phyloP scores from a whole-genome alignment of 805 yeast genomes.

The Yarrowia sp. region DNA sequence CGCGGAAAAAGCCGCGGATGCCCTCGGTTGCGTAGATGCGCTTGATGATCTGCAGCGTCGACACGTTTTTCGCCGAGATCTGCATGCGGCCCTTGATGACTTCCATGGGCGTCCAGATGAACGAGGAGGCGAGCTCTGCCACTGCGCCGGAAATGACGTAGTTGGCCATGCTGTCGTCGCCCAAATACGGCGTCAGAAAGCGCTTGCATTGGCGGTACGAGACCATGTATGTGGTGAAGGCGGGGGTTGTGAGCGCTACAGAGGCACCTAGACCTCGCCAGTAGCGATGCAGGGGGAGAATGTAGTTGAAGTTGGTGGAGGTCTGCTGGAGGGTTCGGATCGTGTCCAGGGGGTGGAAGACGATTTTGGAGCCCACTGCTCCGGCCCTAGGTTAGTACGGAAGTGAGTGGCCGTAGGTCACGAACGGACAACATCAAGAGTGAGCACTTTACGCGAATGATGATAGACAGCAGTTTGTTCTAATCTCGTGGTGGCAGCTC shows the following conservation, averaged over 20 bases:
- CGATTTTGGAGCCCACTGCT: constrained; percentile 26
- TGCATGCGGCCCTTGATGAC: constrained; percentile 48
- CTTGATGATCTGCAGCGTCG: constrained; percentile 32
- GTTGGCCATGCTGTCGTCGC: constrained; percentile 39
- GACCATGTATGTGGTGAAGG: constrained; percentile 44
- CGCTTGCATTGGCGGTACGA: constrained; percentile 43
- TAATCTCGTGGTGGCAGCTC: too few species aligned
- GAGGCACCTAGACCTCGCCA: constrained; percentile 45
- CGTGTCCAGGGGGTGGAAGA: constrained; percentile 39
- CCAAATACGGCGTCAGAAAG: constrained; percentile 40
- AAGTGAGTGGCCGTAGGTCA: neutral
- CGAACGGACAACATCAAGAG: too few species aligned
- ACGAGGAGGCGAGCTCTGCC: constrained; percentile 43
- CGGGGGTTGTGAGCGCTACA: constrained; percentile 44
- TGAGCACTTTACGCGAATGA: too few species aligned
- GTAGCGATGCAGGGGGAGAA: constrained; percentile 42
- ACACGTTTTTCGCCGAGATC: constrained; percentile 32
- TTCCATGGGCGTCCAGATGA: constrained; percentile 48
- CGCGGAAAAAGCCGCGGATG: constrained; percentile 30
- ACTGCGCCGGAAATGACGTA: constrained; percentile 42
- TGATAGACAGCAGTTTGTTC: too few species aligned
- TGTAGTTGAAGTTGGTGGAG: constrained; percentile 40
- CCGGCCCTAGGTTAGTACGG: constrained; percentile 28
- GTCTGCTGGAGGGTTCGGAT: constrained; percentile 45
- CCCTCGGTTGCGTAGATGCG: constrained; percentile 30